Evolutionary conservation across 2,329 filamentous ascomycete genomes (phyloP), one percentile per base, ranked within the genome.

Genomic region (Acrodontium crateriforme): DNA sequence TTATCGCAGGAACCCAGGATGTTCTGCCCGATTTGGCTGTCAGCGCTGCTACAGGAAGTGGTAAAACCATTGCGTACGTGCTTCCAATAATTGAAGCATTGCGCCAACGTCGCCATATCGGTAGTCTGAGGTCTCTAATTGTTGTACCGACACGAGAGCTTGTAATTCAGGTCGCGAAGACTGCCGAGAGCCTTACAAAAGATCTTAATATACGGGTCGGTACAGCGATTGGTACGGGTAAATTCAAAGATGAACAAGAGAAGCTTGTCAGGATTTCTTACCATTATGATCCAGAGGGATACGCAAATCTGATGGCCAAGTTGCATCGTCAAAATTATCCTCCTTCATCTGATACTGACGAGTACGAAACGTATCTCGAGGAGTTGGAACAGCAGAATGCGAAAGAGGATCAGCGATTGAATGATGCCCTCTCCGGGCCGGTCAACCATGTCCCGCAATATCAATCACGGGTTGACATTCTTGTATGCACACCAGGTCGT

Each of bases 51-150:
- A 98, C 89, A 0, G 89, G 89, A 6, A 95, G 89, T 1, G 89
- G 89, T 31, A 98, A 98, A 52, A 98, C 89, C 0, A 55, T 98
- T 10, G 79, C 87, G 0, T 98, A 98, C 46, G 71, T 87, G 1
- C 60, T 98, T 3, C 89, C 89, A 0, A 73, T 98, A 33, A 68
- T 92, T 3, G 72, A 83, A 24, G 74, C 78, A 27, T 60, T 98
- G 26, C 75, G 77, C 39, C 62, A 69, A 17, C 20, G 18, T 3
- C 12, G 24, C n/a, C 67, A 59, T 13, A 65, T 73, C 8, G 79
- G 78, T 1, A 69, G 70, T 30, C 58, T 98, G 6, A 70, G 80
- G 20, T 85, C 77, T 1, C 55, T 98, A 1, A 72, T 98, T 25
- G 76, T 98, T 1, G 74, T 98, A 8, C 89, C 89, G 0, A 98